These are phyloP conservation scores for Sphagnum contortum DNA, from an alignment of 225 moss, liverwort and hornwort species.

Conservation along the genomic window DNA sequence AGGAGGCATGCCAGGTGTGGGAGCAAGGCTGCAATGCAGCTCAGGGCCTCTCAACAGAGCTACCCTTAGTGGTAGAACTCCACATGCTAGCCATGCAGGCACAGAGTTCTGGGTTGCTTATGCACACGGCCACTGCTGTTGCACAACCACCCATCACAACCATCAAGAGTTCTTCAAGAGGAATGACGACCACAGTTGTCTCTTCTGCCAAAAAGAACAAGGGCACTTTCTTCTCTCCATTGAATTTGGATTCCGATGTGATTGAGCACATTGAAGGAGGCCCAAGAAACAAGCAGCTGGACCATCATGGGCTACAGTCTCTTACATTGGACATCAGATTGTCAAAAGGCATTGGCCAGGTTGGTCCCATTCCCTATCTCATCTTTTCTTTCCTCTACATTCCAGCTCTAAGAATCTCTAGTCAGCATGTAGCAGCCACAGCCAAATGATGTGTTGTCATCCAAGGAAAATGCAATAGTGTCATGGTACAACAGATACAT, in stretches of 20 bases:
- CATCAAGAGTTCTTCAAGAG: slow-evolving; percentile 14
- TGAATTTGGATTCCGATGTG: slow-evolving; percentile 27
- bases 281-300: slow-evolving; percentile 35
- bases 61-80: slow-evolving; percentile 65
- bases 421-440: no score
- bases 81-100: slow-evolving; percentile 42
- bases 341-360: slow-evolving; percentile 59
- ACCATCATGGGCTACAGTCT: slow-evolving; percentile 13
- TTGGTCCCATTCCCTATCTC: not conserved
- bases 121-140: slow-evolving; percentile 17
- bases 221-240: slow-evolving; percentile 24
- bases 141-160: slow-evolving; percentile 5
- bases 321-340: slow-evolving; percentile 55
- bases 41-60: slow-evolving; percentile 56
- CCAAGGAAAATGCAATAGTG: no score
- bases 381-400: no score
- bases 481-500: no score
- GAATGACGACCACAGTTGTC: not conserved
- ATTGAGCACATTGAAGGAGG: slow-evolving; percentile 38
- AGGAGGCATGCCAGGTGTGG: slow-evolving; percentile 68
- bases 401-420: no score
- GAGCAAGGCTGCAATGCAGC: slow-evolving; percentile 60
- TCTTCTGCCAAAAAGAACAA: slow-evolving; percentile 15
- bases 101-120: not conserved
- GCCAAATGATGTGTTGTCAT: no score